phyloP scores from a whole-genome alignment of 1,284 basidiomycete genomes.

The Trametes sp. region DNA sequence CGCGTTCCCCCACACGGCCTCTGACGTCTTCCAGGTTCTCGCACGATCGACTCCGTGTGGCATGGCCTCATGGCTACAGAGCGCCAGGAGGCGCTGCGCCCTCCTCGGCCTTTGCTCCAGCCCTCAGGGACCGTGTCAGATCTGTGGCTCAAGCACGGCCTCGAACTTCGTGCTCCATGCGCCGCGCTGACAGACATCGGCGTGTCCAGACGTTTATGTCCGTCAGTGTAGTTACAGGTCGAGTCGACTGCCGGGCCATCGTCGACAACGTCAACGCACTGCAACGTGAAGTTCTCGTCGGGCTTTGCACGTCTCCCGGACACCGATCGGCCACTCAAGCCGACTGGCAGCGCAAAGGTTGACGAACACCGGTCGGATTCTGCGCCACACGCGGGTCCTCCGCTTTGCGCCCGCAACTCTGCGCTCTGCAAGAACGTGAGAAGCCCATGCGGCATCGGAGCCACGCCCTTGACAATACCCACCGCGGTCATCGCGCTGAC shows the following conservation, averaged over 20 bases:
- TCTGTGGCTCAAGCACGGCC: conserved; percentile 4
- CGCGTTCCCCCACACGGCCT: conserved; percentile 16
- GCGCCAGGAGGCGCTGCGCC: conserved; percentile 9
- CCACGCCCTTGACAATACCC: background rate
- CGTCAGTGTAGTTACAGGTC: background rate
- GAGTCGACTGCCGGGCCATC: no score
- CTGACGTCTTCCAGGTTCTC: conserved; percentile 19
- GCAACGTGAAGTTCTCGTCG: background rate
- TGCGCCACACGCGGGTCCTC: background rate
- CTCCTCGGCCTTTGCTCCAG: conserved; percentile 9
- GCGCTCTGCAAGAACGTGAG: background rate
- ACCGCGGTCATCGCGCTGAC: conserved; percentile 1
- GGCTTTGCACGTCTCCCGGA: background rate
- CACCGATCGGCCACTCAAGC: background rate
- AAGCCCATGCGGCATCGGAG: background rate
- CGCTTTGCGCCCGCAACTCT: background rate
- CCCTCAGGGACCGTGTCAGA: conserved; percentile 2
- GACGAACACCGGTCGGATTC: background rate
- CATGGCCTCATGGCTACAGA: conserved; percentile 7
- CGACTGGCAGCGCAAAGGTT: background rate
- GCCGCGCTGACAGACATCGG: background rate
- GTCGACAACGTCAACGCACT: background rate
- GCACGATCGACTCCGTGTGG: conserved; percentile 18
- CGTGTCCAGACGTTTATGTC: background rate
- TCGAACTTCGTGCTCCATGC: background rate